These are phyloP conservation scores for Pseudogymnoascus sp. DNA, from an alignment of 2,329 filamentous ascomycete genomes.

Conservation along the genomic window DNA sequence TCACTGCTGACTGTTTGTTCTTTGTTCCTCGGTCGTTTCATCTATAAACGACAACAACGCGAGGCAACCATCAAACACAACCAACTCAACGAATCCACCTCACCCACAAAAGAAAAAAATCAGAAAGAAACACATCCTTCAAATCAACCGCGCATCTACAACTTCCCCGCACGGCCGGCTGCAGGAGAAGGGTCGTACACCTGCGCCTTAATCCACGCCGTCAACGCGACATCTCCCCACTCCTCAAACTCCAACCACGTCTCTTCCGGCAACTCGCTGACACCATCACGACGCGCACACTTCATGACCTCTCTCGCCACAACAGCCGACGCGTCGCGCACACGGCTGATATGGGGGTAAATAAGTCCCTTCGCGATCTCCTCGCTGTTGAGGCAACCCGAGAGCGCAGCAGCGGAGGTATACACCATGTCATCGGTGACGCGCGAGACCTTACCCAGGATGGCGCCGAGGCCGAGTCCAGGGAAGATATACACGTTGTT, in stretches of 20 bases:
- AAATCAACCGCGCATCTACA: constrained; percentile 14
- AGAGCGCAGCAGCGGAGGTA: constrained; percentile 75
- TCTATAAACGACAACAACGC: background rate
- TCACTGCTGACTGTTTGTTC: background rate
- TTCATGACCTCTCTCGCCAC: constrained; percentile 92
- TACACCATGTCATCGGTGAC: constrained; percentile 97
- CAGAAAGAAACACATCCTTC: background rate
- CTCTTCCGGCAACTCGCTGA: constrained; percentile 59
- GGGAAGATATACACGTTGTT: constrained; percentile 94
- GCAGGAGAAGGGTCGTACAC: constrained; percentile 47
- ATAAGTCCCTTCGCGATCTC: constrained; percentile 78
- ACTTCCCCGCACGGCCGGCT: constrained; percentile 10
- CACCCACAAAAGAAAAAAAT: background rate
- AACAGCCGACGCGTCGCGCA: constrained; percentile 77
- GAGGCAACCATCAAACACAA: background rate
- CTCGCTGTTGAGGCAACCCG: constrained; percentile 67
- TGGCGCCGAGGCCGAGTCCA: constrained; percentile 86
- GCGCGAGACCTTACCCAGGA: constrained; percentile 77
- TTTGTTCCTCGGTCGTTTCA: background rate
- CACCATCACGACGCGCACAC: constrained; percentile 72
- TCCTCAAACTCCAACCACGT: constrained; percentile 67
- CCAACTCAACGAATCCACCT: background rate
- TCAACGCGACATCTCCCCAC: constrained; percentile 57
- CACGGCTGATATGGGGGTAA: constrained; percentile 85
- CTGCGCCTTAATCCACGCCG: constrained; percentile 49